Percentiles rank a stretch among this genome's conserved stretches.
Evolutionary conservation across 2,329 filamentous ascomycete species (phyloP).

Genomic region (Diaporthe ampelina): DNA sequence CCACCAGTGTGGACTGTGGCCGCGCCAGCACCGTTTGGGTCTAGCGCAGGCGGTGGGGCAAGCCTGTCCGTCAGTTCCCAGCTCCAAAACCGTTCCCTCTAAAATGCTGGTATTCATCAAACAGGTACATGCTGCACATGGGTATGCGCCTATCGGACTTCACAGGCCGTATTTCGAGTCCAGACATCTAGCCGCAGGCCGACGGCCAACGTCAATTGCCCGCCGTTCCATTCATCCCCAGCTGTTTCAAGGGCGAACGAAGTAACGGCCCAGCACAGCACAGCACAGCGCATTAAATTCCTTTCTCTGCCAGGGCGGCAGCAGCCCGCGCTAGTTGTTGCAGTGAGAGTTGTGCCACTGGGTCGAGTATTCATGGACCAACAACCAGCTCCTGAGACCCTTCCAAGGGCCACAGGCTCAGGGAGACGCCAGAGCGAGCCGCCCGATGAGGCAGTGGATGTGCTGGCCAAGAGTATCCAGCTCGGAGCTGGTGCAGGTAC

Average conservation of each 20-base stretch:
- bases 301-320: no score
- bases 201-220: not conserved
- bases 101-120: conserved; percentile 5
- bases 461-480: conserved; percentile 67
- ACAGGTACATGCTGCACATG: not conserved
- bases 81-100: no score
- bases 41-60: conserved; percentile 18
- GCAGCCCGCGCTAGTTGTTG: not conserved
- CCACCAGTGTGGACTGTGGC: conserved; percentile 24
- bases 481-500: conserved; percentile 72
- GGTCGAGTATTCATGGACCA: conserved; percentile 27
- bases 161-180: not conserved
- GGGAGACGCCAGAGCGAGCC: conserved; percentile 47
- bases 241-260: not conserved
- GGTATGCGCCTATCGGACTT: conserved; percentile 12
- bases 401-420: conserved; percentile 8
- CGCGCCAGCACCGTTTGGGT: not conserved
- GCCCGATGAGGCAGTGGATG: conserved; percentile 59
- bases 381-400: conserved; percentile 9
- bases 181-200: not conserved
- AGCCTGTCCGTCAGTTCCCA: not conserved
- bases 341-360: conserved; percentile 14
- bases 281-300: no score
- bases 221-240: not conserved
- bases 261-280: not conserved